These are phyloP conservation scores for Spongospora subterranea DNA, from an alignment of 208 protist genomes.

Conservation along the genomic window DNA sequence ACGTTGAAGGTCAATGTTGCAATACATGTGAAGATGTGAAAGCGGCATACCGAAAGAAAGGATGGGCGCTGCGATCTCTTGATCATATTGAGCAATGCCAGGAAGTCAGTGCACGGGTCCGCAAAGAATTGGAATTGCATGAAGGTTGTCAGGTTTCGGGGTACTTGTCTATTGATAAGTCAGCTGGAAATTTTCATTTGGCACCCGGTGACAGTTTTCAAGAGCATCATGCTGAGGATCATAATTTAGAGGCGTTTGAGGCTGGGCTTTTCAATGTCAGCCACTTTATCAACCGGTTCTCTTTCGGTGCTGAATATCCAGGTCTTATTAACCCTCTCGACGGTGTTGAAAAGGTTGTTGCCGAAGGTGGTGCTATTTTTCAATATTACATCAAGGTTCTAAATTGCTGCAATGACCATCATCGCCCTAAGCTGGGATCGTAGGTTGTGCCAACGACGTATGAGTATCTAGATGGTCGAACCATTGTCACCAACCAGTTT, in stretches of 20 bases:
- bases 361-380: constrained; percentile 64
- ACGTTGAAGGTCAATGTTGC: constrained; percentile 70
- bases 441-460: constrained; percentile 77
- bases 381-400: constrained; percentile 80
- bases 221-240: constrained; percentile 74
- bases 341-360: neutral
- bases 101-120: neutral
- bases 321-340: constrained; percentile 79
- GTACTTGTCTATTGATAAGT: constrained; percentile 72
- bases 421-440: neutral
- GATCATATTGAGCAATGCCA: constrained; percentile 71
- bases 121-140: neutral
- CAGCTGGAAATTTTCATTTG: constrained; percentile 81
- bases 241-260: constrained; percentile 74
- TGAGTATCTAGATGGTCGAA: constrained; percentile 51
- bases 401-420: neutral
- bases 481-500: constrained; percentile 79
- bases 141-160: constrained; percentile 78
- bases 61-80: constrained; percentile 69
- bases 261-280: constrained; percentile 72
- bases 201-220: constrained; percentile 76
- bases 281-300: constrained; percentile 75
- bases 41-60: constrained; percentile 75
- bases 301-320: constrained; percentile 79
- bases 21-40: constrained; percentile 79